A percentile compares a stretch with the other conserved stretches of the same genome.
These are phyloP conservation scores for Suillus lakei DNA, from an alignment of 768 basidiomycete genomes.

Conservation along the genomic window DNA sequence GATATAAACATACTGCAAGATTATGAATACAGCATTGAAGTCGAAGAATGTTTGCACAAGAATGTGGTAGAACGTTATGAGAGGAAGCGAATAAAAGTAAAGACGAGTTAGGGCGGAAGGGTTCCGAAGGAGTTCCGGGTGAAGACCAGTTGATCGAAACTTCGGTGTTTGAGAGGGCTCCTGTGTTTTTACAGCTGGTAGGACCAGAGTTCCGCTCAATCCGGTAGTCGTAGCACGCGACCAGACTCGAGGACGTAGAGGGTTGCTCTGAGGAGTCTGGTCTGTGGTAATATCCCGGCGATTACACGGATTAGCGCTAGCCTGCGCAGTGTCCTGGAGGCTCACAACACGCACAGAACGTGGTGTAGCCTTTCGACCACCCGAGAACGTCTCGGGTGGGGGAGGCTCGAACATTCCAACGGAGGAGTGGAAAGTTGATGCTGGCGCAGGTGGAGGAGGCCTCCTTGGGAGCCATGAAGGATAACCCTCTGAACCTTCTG, in stretches of 20 bases:
- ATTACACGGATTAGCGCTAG: constrained; percentile 36
- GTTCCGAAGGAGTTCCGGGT: constrained; percentile 68
- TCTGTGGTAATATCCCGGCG: constrained; percentile 56
- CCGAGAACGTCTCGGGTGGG: constrained; percentile 34
- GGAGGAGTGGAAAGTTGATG: constrained; percentile 68
- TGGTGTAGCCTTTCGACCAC: constrained; percentile 80
- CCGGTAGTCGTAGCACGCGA: constrained; percentile 58
- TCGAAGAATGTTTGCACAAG: constrained; percentile 86
- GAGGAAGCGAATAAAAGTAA: constrained; percentile 72
- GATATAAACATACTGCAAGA: constrained; percentile 72
- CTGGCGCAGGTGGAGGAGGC: constrained; percentile 77
- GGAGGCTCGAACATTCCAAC: constrained; percentile 43
- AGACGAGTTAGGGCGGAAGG: constrained; percentile 58
- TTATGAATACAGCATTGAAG: constrained; percentile 84
- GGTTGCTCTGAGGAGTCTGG: constrained; percentile 49
- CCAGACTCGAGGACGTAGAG: constrained; percentile 54
- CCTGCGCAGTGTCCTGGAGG: constrained; percentile 54
- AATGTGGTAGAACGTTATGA: constrained; percentile 73
- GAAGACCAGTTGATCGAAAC: constrained; percentile 70
- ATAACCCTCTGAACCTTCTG: constrained; percentile 67
- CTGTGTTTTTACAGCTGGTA: constrained; percentile 38
- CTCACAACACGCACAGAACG: constrained; percentile 84
- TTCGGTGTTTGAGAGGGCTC: constrained; percentile 55
- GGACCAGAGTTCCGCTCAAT: constrained; percentile 48
- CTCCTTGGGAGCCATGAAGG: constrained; percentile 85